A percentile compares a stretch with the other conserved stretches of the same genome.
Evolutionary conservation across 345 rosid species (phyloP).

Genomic region (Corymbia maculata): DNA sequence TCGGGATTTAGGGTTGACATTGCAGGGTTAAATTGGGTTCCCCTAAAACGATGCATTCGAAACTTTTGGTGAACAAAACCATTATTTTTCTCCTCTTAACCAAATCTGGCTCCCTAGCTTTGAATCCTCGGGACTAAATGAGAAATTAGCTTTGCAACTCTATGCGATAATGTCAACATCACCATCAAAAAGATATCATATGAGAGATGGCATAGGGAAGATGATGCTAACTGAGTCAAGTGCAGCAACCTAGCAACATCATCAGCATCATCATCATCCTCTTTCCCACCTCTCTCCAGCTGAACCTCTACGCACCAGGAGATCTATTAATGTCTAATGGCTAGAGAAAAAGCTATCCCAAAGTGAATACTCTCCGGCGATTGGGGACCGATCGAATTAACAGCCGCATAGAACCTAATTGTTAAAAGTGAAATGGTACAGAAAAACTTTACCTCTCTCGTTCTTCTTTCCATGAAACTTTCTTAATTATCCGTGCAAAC

Average conservation of each 20-base stretch:
- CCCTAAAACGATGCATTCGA: neutral
- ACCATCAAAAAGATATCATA: neutral
- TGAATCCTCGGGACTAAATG: neutral
- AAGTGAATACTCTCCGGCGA: neutral
- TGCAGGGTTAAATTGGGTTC: neutral
- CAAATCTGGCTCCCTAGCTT: neutral
- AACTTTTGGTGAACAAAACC: neutral
- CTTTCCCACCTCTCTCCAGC: neutral
- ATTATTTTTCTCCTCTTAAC: neutral
- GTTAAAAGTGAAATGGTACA: neutral
- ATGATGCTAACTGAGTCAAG: neutral
- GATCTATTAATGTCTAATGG: neutral
- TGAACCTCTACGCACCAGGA: neutral
- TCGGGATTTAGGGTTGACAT: neutral
- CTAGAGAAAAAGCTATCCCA: neutral
- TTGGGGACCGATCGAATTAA: neutral
- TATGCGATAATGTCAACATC: neutral
- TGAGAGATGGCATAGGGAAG: neutral
- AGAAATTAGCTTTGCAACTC: neutral
- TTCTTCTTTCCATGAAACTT: neutral
- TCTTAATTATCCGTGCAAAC: neutral
- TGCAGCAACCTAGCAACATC: neutral
- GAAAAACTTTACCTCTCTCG: neutral
- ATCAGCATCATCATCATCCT: neutral
- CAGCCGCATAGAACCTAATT: neutral